These are phyloP conservation scores for Nitzschia putrida DNA, from an alignment of 108 stramenopile species.

Conservation along the genomic window DNA sequence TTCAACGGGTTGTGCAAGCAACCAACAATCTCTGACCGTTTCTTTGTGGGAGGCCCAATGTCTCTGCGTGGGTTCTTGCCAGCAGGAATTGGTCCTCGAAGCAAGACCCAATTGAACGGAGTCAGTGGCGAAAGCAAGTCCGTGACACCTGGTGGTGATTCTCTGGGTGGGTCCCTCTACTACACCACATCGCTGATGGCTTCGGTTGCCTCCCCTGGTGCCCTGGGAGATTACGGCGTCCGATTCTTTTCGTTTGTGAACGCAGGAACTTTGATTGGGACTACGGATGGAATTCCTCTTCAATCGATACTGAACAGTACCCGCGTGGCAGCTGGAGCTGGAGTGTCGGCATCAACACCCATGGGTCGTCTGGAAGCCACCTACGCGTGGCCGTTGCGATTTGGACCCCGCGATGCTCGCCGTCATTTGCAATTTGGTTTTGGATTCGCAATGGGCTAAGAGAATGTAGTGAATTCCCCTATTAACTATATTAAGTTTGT, in stretches of 20 bases:
- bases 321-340: slow-evolving; percentile 68
- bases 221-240: slow-evolving; percentile 58
- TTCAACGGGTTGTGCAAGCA: slow-evolving; percentile 64
- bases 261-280: slow-evolving; percentile 66
- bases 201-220: slow-evolving; percentile 56
- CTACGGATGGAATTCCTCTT: slow-evolving; percentile 17
- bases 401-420: slow-evolving; percentile 75
- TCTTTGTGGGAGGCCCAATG: slow-evolving; percentile 80
- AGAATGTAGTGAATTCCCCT: not conserved
- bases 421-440: slow-evolving; percentile 80
- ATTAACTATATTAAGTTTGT: too few relatives aligned
- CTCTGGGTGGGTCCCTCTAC: slow-evolving; percentile 77
- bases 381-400: slow-evolving; percentile 80
- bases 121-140: slow-evolving; percentile 14
- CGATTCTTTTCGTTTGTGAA: slow-evolving; percentile 79
- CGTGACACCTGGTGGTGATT: slow-evolving; percentile 68
- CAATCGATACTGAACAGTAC: slow-evolving; percentile 32
- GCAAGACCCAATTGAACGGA: slow-evolving; percentile 40
- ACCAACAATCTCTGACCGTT: slow-evolving; percentile 74
- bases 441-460: slow-evolving; percentile 74
- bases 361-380: slow-evolving; percentile 77
- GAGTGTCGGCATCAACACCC: slow-evolving; percentile 63
- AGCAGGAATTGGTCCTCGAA: slow-evolving; percentile 78
- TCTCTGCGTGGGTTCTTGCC: slow-evolving; percentile 80
- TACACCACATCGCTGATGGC: slow-evolving; percentile 69